Conservation (phyloP, 805 yeast species). For the Teunomyces panamensis region DNA sequence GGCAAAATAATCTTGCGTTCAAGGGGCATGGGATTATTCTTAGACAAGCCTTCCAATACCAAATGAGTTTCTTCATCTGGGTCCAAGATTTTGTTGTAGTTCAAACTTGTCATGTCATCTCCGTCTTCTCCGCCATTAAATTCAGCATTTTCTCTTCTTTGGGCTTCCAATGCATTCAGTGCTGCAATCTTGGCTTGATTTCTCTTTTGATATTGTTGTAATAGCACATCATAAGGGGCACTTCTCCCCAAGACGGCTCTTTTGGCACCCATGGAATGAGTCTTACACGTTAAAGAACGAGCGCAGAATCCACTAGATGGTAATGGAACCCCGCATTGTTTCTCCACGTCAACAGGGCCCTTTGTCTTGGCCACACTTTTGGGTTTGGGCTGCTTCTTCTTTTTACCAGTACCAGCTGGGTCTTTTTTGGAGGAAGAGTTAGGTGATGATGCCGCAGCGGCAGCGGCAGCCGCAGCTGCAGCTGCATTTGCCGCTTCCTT, state of each 20-base stretch:
- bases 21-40: conserved; percentile 78
- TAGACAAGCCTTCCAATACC: conserved; percentile 83
- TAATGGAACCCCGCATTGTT: conserved; percentile 93
- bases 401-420: conserved; percentile 15
- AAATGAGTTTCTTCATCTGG: conserved; percentile 93
- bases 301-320: conserved; percentile 97
- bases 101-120: conserved; percentile 27
- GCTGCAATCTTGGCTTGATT: conserved; percentile 90
- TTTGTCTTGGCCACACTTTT: conserved; percentile 55
- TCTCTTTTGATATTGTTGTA: conserved; percentile 86
- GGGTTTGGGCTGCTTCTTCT: conserved; percentile 33
- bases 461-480: conserved; percentile 43
- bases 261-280: conserved; percentile 98
- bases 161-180: conserved; percentile 75
- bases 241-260: conserved; percentile 92
- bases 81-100: conserved; percentile 51
- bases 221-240: conserved; percentile 83
- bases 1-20: conserved; percentile 75
- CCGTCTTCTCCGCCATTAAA: conserved; percentile 27
- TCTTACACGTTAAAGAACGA: conserved; percentile 91
- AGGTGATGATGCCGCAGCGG: conserved; percentile 16
- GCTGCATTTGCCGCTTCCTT: conserved; percentile 48
- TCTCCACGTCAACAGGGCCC: conserved; percentile 87
- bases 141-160: conserved; percentile 64
- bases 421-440: conserved; percentile 6